Evolutionary conservation across 1,139 yeast genomes (phyloP), one percentile per base, ranked within the genome.

Genomic region (Arxiozyma heterogenica): DNA sequence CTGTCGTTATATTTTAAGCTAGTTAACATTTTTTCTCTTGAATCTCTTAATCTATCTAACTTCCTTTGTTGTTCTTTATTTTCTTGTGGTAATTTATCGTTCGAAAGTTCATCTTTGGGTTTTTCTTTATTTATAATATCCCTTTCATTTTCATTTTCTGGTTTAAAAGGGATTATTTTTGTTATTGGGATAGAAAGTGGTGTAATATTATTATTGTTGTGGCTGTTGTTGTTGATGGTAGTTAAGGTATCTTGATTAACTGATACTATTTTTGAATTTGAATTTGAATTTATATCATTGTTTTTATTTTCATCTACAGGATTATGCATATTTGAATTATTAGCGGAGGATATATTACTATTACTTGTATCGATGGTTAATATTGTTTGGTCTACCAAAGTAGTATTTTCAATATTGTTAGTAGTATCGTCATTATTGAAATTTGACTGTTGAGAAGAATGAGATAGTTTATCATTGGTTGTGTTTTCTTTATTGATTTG

Each of bases 1-100:
- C 69, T 61, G 49, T 67, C 71, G 45, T 66, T 67, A 53, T 67
- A 67, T 53, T 67, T 67, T 63, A 67, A 60, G 45, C 61, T 63
- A 11, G 65, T 69, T 20, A 67, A 56, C 71, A 67, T 67, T 47
- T 60, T 62, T 46, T 67, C 71, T 27, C 68, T 57, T 3, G 64
- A 59, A 51, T 67, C 69, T 41, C 71, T 59, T 53, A 66, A 57
- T 50, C 60, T 64, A 44, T 67, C 69, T 22, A 67, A 52, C 52
- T 66, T 66, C 39, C 57, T 58, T 47, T 65, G 68, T 53, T 64
- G 62, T 42, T 46, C 42, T 27, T 22, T 15, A 38, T 46, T 41
- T 17, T 34, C 42, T 12, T 8, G 54, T 57, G 41, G 18, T 38
- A 9, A 17, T 34, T 38, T 46, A 34, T 46, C 49, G 7, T 38